Evolutionary conservation across 1,139 yeast genomes (phyloP).

Genomic region (Candida labiduridarum): DNA sequence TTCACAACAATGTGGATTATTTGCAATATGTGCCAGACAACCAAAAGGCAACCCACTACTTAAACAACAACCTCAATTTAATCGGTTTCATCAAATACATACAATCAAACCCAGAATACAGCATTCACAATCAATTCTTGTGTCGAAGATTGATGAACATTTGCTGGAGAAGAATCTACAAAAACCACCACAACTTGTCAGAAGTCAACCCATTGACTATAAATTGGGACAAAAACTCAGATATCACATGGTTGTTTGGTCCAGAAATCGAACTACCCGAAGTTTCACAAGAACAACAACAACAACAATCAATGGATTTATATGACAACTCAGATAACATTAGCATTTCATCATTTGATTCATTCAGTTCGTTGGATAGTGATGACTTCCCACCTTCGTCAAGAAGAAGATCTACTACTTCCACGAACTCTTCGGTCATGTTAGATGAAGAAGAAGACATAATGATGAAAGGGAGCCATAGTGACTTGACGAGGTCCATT

Average conservation of each 20-base stretch:
- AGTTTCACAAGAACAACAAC: conserved; percentile 1
- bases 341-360: conserved; percentile 8
- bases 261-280: conserved; percentile 30
- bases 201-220: conserved; percentile 39
- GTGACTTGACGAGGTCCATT: conserved; percentile 1
- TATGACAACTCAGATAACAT: conserved; percentile 4
- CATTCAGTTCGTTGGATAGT: conserved; percentile 4
- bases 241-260: conserved; percentile 50
- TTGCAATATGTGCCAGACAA: conserved; percentile 17
- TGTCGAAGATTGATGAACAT: conserved; percentile 36
- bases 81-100: conserved; percentile 26
- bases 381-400: conserved; percentile 4
- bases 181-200: conserved; percentile 30
- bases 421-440: conserved; percentile 3
- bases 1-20: conserved; percentile 41
- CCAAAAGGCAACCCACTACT: conserved; percentile 11
- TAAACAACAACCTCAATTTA: conserved; percentile 23
- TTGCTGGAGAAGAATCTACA: conserved; percentile 46
- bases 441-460: conserved; percentile 14
- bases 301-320: conserved; percentile 1
- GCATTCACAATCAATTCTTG: conserved; percentile 13
- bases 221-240: conserved; percentile 49
- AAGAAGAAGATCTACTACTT: conserved; percentile 8
- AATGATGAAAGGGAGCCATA: not conserved
- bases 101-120: conserved; percentile 22